These are phyloP conservation scores for Eucalyptus marginata DNA, from an alignment of 345 rosid species.

Conservation along the genomic window DNA sequence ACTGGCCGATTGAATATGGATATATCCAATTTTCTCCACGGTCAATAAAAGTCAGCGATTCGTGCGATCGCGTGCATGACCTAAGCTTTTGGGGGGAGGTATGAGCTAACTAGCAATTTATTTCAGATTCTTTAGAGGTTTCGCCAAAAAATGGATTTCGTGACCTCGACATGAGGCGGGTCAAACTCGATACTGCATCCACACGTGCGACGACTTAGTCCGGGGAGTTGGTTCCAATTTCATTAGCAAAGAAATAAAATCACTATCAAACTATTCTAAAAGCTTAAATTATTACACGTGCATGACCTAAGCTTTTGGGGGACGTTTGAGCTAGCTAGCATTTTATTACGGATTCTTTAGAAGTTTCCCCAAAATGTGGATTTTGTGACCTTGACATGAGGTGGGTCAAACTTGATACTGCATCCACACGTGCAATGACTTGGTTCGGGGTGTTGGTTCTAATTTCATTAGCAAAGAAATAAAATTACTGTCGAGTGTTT, in stretches of 20 bases:
- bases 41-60: not conserved
- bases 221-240: no score
- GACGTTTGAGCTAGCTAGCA: not conserved
- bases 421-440: rapidly evolving
- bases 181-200: not conserved
- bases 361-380: not conserved
- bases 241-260: no score
- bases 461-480: not conserved
- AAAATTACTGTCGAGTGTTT: rapidly evolving
- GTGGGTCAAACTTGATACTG: not conserved
- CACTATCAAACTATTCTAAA: no score
- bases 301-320: not conserved
- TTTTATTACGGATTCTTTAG: not conserved
- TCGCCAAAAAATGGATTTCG: rapidly evolving
- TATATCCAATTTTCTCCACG: not conserved
- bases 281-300: no score
- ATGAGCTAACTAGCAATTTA: not conserved
- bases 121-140: not conserved
- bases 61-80: not conserved
- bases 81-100: not conserved
- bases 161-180: no score
- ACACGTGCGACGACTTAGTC: no score
- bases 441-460: not conserved
- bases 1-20: not conserved
- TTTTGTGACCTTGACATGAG: not conserved